Evolutionary conservation across 257 asterid genomes (phyloP).

Genomic region (Solanum etuberosum): DNA sequence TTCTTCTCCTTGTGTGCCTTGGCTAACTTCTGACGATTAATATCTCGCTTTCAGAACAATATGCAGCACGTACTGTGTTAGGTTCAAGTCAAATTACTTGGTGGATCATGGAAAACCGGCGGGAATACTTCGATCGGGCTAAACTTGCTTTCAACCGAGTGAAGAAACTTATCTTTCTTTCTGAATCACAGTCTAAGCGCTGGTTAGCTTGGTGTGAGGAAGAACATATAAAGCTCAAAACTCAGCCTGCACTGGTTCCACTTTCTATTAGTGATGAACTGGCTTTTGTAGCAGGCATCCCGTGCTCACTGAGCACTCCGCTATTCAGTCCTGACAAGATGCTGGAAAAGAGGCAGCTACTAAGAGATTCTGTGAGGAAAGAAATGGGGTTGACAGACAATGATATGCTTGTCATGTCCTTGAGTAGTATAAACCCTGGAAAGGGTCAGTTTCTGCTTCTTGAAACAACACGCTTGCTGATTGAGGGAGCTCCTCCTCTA

Average conservation of each 20-base stretch:
- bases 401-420: slow-evolving; percentile 64
- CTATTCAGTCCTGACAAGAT: slow-evolving; percentile 59
- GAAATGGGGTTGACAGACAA: slow-evolving; percentile 81
- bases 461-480: slow-evolving; percentile 57
- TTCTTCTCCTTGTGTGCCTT: not conserved
- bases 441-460: slow-evolving; percentile 86
- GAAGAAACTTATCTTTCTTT: slow-evolving; percentile 74
- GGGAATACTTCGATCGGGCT: slow-evolving; percentile 83
- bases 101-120: slow-evolving; percentile 99
- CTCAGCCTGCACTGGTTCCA: slow-evolving; percentile 66
- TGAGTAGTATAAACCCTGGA: slow-evolving; percentile 93
- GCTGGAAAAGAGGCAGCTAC: slow-evolving; percentile 51
- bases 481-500: slow-evolving; percentile 27
- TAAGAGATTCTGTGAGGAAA: slow-evolving; percentile 60
- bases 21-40: not conserved
- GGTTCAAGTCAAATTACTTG: slow-evolving; percentile 88
- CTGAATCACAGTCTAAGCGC: slow-evolving; percentile 70
- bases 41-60: slow-evolving; percentile 49
- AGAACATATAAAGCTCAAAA: slow-evolving; percentile 63
- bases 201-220: slow-evolving; percentile 94
- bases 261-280: slow-evolving; percentile 94
- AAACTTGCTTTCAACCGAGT: slow-evolving; percentile 73
- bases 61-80: slow-evolving; percentile 71
- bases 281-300: slow-evolving; percentile 81
- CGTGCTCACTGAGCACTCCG: slow-evolving; percentile 71